Conservation (phyloP, 2,329 filamentous ascomycete genomes). For the Trichophyton schoenleinii region DNA sequence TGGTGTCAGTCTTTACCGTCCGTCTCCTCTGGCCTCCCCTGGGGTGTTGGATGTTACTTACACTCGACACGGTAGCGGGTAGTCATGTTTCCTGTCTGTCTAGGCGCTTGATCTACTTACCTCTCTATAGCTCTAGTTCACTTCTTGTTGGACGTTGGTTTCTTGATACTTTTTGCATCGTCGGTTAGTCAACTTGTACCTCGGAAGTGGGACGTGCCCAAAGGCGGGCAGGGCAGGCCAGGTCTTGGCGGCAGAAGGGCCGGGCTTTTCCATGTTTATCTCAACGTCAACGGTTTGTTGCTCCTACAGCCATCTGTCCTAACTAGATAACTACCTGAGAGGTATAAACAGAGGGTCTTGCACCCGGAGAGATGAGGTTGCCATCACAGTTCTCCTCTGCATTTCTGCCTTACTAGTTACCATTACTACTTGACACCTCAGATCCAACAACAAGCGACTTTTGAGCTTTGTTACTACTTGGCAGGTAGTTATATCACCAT, state of each 20-base stretch:
- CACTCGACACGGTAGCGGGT: constrained; percentile 54
- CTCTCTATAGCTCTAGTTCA: neutral
- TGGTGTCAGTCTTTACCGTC: neutral
- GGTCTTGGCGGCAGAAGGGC: neutral
- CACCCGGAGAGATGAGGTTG: too few species aligned
- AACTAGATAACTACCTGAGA: too few species aligned
- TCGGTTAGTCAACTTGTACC: neutral
- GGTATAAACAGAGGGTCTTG: too few species aligned
- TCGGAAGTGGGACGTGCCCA: neutral
- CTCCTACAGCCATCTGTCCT: too few species aligned
- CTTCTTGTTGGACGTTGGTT: neutral
- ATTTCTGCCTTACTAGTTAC: too few species aligned
- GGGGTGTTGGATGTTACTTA: constrained; percentile 33
- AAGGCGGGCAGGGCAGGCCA: neutral
- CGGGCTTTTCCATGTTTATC: neutral
- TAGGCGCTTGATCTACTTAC: too few species aligned
- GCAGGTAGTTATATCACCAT: too few species aligned
- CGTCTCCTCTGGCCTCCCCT: neutral
- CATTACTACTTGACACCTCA: too few species aligned
- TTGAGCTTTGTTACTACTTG: too few species aligned
- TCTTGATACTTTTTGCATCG: neutral
- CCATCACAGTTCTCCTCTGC: too few species aligned
- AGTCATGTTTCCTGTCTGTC: constrained; percentile 26
- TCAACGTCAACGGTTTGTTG: neutral
- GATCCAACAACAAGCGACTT: too few species aligned